Base-by-base conservation (phyloP, 2,329 filamentous ascomycete genomes). In the Diatrype stigma region DNA sequence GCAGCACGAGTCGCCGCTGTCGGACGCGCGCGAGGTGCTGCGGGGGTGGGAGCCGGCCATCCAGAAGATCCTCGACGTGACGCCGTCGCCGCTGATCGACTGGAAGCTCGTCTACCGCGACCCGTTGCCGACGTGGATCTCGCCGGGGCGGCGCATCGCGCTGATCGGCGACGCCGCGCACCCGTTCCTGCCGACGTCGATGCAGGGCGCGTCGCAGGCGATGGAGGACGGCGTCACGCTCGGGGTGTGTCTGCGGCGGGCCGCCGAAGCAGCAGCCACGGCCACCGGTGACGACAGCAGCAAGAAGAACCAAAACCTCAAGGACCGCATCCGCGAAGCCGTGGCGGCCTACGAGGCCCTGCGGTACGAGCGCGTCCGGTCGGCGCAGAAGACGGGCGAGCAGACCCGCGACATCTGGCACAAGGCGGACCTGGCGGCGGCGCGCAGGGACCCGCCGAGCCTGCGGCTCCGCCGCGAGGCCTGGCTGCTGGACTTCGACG, bases 361-460 rank as follows among this genome's bases (percentile, higher is more conserved):
- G 30, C 64, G 76, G 22, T 78, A 74, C 60, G 73, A 73, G 32
- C 69, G 76, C 23, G 74, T 77, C 21, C 70, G 71, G 53, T 67
- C 67, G 26, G 72, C 75, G 14, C 74, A 78, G 65, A 72, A 74
- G 55, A 77, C 71, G 19, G 75, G 75, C 5, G 70, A 74, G 50
- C 67, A 67, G 46, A 74, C 75, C 2, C 65, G 74, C 30, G 73
- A 77, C 55, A 73, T 73, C 61, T 79, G 76, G 76, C 77, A 80
- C 62, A 76, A 74, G 60, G 76, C 75, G 7, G 72, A 77, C 60
- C 79, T 73, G 67, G 66, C 65, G 28, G 69, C 68, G 22, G 73
- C 74, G n/a, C 71, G 70, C 58, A 66, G 70, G 54, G 65, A 75
- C 47, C 74, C 73, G 1, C 65, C 71, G 51, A 68, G 66, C 19